Evolutionary conservation across 768 basidiomycete genomes (phyloP).

Genomic region (Russula sp.): DNA sequence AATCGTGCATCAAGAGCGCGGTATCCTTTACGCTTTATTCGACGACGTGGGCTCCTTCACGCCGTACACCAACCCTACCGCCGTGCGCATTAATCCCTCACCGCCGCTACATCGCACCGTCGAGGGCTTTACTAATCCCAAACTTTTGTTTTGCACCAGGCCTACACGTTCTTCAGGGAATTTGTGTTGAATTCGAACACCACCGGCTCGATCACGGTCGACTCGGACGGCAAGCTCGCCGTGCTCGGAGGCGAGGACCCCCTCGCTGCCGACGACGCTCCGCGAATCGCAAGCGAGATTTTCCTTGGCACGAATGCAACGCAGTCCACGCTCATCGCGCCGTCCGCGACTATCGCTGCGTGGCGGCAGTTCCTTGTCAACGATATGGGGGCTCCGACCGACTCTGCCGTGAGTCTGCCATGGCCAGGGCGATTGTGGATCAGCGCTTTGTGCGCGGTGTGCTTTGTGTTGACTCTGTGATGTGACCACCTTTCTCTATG

Average conservation of each 20-base stretch:
- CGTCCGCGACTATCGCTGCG: constrained; percentile 31
- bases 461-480: neutral
- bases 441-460: neutral
- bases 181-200: constrained; percentile 60
- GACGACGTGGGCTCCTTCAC: constrained; percentile 38
- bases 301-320: constrained; percentile 41
- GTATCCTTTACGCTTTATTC: constrained; percentile 42
- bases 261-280: constrained; percentile 38
- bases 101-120: constrained; percentile 24
- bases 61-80: constrained; percentile 33
- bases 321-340: constrained; percentile 27
- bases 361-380: constrained; percentile 31
- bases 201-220: constrained; percentile 47
- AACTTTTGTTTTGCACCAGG: constrained; percentile 34
- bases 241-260: constrained; percentile 49
- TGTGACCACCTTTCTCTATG: neutral
- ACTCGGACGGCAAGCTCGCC: constrained; percentile 25
- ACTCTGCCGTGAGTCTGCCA: constrained; percentile 1
- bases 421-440: neutral
- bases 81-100: constrained; percentile 43
- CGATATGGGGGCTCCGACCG: constrained; percentile 22
- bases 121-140: neutral
- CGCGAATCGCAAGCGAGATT: constrained; percentile 54
- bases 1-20: constrained; percentile 69
- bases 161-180: constrained; percentile 54